Evolutionary conservation across 2,329 filamentous ascomycete genomes (phyloP).

Genomic region (Aspergillus puulaauensis): DNA sequence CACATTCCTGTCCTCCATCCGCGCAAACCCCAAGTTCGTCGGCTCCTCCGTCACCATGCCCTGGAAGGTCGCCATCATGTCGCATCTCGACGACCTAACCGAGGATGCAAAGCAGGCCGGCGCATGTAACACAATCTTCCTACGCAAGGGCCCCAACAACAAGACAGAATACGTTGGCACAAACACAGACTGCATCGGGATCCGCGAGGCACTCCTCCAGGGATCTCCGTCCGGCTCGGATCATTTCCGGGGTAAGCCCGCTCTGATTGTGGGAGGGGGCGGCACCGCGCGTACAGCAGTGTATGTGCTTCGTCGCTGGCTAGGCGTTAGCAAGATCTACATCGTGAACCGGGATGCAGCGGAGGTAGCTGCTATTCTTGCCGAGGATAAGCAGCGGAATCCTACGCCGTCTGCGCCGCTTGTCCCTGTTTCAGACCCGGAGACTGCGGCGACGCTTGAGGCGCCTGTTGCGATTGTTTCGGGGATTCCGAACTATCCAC

Average conservation of each 20-base stretch:
- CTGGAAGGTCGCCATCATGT: constrained; percentile 74
- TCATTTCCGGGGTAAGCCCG: constrained; percentile 55
- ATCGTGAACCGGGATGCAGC: constrained; percentile 70
- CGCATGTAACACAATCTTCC: constrained; percentile 77
- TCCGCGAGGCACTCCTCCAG: constrained; percentile 68
- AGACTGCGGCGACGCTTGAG: constrained; percentile 60
- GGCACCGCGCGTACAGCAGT: constrained; percentile 76
- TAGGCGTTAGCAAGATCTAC: constrained; percentile 69
- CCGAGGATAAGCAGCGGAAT: constrained; percentile 62
- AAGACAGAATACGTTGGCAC: constrained; percentile 63
- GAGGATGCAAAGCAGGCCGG: constrained; percentile 71
- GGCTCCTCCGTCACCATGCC: constrained; percentile 80
- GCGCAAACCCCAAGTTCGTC: constrained; percentile 44
- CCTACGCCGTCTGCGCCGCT: constrained; percentile 40
- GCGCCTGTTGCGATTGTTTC: constrained; percentile 68
- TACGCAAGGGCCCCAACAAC: constrained; percentile 49
- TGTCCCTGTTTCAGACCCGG: constrained; percentile 59
- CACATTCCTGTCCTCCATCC: constrained; percentile 35
- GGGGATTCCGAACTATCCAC: constrained; percentile 75
- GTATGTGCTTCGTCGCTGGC: constrained; percentile 70
- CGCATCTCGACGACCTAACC: constrained; percentile 70
- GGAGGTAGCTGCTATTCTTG: constrained; percentile 67
- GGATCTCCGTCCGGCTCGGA: constrained; percentile 39
- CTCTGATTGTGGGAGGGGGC: constrained; percentile 73
- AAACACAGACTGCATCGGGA: constrained; percentile 79